Base-by-base conservation (phyloP, 2,329 filamentous ascomycete genomes). In the Lachnellula hyalina region DNA sequence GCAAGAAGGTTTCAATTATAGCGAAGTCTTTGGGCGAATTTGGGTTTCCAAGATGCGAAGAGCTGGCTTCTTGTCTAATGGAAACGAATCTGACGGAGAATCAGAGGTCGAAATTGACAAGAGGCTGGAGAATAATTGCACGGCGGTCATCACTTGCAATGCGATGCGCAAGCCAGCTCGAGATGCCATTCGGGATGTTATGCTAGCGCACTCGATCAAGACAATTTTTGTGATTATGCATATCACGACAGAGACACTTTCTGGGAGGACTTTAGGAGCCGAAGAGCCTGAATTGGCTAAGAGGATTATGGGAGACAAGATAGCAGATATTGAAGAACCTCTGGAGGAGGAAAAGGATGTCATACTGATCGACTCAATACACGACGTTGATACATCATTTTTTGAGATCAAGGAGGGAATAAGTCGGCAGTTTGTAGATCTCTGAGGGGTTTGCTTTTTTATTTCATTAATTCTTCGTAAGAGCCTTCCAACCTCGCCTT, bases 251-350 rank as follows among this genome's bases (percentile, higher is more conserved):
- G 54, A 57, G 23, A 53, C 54, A 9, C 36, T 57, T 35, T 51
- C 41, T 53, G 54, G 54, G 42, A 53, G 54, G 51, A 53, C 54
- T 6, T 38, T 57, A 21, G 54, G 54, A 17, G 54, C 54, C 2
- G 54, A 57, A 41, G 48, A 53, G 7, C 50, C 50, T 34, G 54
- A 53, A 28, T 34, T 57, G 51, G 54, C 51, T 19, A 47, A 57
- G 19, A 57, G 34, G 38, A 53, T 57, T 11, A 53, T 57, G 54
- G 51, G 35, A 17, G 41, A 51, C 17, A 57, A 53, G 44, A 51
- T 47, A 17, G 54, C 40, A 42, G 51, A 57, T 51, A 53, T 57
- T 42, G 32, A 41, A 44, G 41, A 51, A 32, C 54, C 54, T 9
- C 38, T 46, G 21, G 45, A 51, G 35, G 51, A 53, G 32, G 54